Conservation (phyloP, 257 asterid genomes). For the Nicotiana attenuata region DNA sequence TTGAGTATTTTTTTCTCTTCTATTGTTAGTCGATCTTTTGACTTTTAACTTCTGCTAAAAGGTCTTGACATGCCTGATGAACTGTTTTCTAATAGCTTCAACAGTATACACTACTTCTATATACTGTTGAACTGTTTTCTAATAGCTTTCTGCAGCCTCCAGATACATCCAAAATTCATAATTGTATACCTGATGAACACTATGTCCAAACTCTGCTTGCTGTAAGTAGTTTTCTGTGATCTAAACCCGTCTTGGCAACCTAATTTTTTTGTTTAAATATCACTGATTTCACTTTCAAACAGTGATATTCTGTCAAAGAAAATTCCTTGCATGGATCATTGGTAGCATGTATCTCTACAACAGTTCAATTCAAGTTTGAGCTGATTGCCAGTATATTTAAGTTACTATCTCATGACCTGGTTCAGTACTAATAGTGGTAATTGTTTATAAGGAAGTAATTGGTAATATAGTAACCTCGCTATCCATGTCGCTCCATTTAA, state of each 20-base stretch:
- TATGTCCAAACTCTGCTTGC: constrained; percentile 90
- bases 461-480: background rate
- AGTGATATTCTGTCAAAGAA: background rate
- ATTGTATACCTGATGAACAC: constrained; percentile 98
- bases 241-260: background rate
- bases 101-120: background rate
- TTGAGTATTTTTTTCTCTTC: constrained; percentile 10
- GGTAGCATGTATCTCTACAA: background rate
- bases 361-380: background rate
- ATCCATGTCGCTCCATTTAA: background rate
- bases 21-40: constrained; percentile 7
- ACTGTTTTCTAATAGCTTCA: no score
- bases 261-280: background rate
- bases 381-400: background rate
- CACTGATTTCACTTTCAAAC: background rate
- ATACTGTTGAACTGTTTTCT: constrained; percentile 2
- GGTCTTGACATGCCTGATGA: no score
- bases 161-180: constrained; percentile 70
- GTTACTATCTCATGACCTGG: background rate
- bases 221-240: constrained; percentile 38
- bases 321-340: background rate
- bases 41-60: background rate
- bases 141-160: constrained; percentile 55
- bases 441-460: background rate
- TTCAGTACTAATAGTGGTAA: background rate